A percentile compares a stretch with the other conserved stretches of the same genome.
Evolutionary conservation across 805 yeast species (phyloP).

Genomic region (Metschnikowia peoriensis): DNA sequence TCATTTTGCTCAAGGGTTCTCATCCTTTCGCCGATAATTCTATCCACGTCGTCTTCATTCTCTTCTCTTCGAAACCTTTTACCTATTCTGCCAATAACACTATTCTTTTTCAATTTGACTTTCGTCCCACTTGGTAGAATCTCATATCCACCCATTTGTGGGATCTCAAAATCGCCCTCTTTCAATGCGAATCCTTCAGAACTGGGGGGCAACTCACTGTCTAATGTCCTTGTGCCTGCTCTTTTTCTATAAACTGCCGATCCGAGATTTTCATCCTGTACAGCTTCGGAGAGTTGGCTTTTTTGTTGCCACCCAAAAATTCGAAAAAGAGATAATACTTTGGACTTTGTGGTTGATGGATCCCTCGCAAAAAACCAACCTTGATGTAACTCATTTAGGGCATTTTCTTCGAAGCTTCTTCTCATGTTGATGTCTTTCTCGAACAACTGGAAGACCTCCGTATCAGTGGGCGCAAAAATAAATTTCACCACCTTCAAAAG

Average conservation of each 20-base stretch:
- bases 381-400: slow-evolving; percentile 70
- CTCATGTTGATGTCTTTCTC: slow-evolving; percentile 71
- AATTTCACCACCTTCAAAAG: slow-evolving; percentile 55
- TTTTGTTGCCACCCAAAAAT: slow-evolving; percentile 20
- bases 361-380: slow-evolving; percentile 72
- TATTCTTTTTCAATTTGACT: slow-evolving; percentile 38
- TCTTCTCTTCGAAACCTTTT: slow-evolving; percentile 37
- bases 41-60: slow-evolving; percentile 47
- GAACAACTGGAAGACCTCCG: slow-evolving; percentile 72
- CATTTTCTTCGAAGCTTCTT: slow-evolving; percentile 65
- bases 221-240: slow-evolving; percentile 46
- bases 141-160: slow-evolving; percentile 42
- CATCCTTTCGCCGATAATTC: slow-evolving; percentile 52
- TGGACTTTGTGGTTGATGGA: slow-evolving; percentile 24
- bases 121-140: slow-evolving; percentile 74
- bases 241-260: slow-evolving; percentile 46
- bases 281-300: slow-evolving; percentile 8
- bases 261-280: slow-evolving; percentile 15
- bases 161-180: slow-evolving; percentile 33
- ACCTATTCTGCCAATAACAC: slow-evolving; percentile 28
- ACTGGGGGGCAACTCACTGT: slow-evolving; percentile 53
- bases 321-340: slow-evolving; percentile 11
- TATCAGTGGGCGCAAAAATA: slow-evolving; percentile 64
- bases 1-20: slow-evolving; percentile 1
- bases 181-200: slow-evolving; percentile 29